Evolutionary conservation across 1,139 yeast species (phyloP), one percentile per base, ranked within the genome.

Genomic region (Diutina pseudorugosa): DNA sequence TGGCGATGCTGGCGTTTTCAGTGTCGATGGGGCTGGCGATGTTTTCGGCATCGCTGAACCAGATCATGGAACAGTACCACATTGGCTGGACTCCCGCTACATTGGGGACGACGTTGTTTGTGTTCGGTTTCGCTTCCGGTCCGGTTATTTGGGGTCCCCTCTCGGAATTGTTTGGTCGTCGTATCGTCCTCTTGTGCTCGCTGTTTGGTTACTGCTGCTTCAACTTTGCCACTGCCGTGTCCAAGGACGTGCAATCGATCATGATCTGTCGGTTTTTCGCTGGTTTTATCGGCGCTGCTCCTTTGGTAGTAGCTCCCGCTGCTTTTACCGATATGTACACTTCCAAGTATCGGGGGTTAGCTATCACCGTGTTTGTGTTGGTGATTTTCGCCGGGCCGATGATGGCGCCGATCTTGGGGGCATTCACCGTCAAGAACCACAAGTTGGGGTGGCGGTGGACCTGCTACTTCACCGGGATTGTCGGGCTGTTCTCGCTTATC

Each of bases 131-230:
- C 65, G 95, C 94, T 0, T 75, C 85, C 0, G 95, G 95, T 18
- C 95, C 95, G 7, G 70, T 85, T 42, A 59, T 85, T 43, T 87
- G 87, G 82, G 95, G 93, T 20, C 95, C 95, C 4, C 62, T 86
- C 49, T 83, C 91, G 8, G 95, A 85, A 64, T 63, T 84, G 51
- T 82, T 75, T 59, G 95, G 96, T 52, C 77, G 95, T 65, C 77
- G 77, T 61, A 65, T 72, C 2, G 80, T 86, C 11, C 58, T 85
- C 51, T 2, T 51, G 18, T 19, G 16, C 18, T 78, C 89, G 1
- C 63, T 76, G 11, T 69, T 86, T 42, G 77, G 84, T 1, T 80
- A 77, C 61, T 69, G 77, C 25, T 62, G 79, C 51, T 86, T 87
- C 65, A 73, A 77, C 48, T 85, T 85, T 62, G 94, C 84, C 1